phyloP scores from a whole-genome alignment of 2,329 filamentous ascomycete genomes.

The Alternaria consortialis region DNA sequence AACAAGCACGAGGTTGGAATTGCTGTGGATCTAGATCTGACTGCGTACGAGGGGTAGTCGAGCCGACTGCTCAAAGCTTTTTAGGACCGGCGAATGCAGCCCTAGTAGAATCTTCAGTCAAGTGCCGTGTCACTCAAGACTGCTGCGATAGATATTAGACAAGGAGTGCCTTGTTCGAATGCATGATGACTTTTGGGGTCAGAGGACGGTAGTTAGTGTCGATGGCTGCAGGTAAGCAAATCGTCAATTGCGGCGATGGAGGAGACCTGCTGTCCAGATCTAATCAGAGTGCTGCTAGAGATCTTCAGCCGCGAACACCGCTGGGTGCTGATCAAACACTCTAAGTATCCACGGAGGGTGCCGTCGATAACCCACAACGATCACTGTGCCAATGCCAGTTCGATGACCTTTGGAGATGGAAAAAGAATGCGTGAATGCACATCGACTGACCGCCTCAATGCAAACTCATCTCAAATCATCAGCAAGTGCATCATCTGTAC shows the following conservation, averaged over 20 bases:
- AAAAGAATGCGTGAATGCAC: background rate
- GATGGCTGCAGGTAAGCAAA: background rate
- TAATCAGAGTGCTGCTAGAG: background rate
- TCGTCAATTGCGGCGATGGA: background rate
- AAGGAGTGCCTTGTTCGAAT: background rate
- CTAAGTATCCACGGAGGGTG: background rate
- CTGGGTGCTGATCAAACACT: background rate
- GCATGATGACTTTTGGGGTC: background rate
- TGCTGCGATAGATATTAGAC: background rate
- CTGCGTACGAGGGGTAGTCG: constrained; percentile 1
- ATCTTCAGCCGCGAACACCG: background rate
- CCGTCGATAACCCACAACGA: background rate
- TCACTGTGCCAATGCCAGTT: background rate
- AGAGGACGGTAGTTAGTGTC: background rate
- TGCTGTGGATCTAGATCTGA: background rate
- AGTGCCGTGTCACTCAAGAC: background rate
- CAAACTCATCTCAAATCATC: constrained; percentile 1
- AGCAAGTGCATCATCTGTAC: constrained; percentile 5
- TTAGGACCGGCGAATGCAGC: background rate
- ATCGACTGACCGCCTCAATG: background rate
- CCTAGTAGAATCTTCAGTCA: background rate
- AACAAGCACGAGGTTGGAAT: background rate
- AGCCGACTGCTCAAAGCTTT: background rate
- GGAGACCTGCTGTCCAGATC: background rate
- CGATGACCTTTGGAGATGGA: background rate